A percentile compares a stretch with the other conserved stretches of the same genome.
Conservation (phyloP, 352 stramenopile genomes). For the Phytophthora lateralis region DNA sequence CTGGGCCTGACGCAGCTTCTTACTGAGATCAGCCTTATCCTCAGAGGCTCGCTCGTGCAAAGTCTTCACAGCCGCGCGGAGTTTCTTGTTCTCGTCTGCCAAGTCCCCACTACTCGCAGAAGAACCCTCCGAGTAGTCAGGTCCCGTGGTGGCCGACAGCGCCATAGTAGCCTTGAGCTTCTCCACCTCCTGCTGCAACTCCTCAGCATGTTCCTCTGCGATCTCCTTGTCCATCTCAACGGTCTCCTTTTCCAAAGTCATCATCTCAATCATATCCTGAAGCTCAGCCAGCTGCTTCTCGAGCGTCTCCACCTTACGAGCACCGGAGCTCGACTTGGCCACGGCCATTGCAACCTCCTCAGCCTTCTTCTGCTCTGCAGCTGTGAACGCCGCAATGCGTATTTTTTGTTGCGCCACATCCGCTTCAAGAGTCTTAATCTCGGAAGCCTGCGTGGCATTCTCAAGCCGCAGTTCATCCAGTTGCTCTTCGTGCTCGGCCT, state of each 20-base stretch:
- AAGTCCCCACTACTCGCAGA: constrained; percentile 43
- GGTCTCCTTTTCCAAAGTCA: constrained; percentile 88
- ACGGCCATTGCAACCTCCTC: constrained; percentile 78
- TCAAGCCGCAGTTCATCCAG: constrained; percentile 60
- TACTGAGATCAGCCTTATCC: constrained; percentile 84
- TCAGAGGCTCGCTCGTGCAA: constrained; percentile 79
- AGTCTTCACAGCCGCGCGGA: constrained; percentile 81
- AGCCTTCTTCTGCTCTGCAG: constrained; percentile 73
- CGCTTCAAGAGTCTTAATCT: constrained; percentile 67
- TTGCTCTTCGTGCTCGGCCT: constrained; percentile 60
- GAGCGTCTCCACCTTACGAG: constrained; percentile 71
- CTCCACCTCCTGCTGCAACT: constrained; percentile 74
- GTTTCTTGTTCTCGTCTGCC: constrained; percentile 83
- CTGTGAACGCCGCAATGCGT: constrained; percentile 69
- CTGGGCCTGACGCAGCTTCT: constrained; percentile 77
- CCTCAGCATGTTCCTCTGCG: constrained; percentile 81
- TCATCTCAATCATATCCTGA: constrained; percentile 85
- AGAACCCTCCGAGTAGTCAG: constrained; percentile 43
- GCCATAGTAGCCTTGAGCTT: constrained; percentile 72
- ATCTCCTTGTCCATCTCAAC: constrained; percentile 91
- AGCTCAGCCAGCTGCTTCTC: constrained; percentile 73
- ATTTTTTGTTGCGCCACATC: constrained; percentile 75
- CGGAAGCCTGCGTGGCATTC: constrained; percentile 60
- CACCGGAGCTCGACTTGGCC: constrained; percentile 68
- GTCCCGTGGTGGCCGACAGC: constrained; percentile 44